phyloP scores from a whole-genome alignment of 139 green algal genomes.

The Pseudopediastrum boryanum region DNA sequence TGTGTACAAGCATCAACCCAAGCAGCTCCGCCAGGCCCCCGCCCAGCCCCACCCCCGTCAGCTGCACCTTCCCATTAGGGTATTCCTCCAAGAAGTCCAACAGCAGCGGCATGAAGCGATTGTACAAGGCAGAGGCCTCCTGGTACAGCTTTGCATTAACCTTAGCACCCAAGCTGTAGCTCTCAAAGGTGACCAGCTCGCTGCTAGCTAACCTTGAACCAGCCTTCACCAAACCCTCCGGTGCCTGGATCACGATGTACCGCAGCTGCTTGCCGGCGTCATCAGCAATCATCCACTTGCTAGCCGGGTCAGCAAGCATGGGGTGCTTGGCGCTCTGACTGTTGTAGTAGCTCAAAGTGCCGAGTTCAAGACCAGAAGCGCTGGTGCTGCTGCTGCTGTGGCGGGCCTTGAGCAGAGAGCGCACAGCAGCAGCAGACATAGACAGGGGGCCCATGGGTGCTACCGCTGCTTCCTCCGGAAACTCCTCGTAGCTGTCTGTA shows the following conservation, averaged over 20 bases:
- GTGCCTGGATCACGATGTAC: conserved; percentile 30
- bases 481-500: no score
- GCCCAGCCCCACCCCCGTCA: conserved; percentile 38
- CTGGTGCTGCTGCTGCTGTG: no score
- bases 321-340: conserved; percentile 19
- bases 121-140: conserved; percentile 43
- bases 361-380: background rate
- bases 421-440: no score
- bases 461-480: no score
- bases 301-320: conserved; percentile 35
- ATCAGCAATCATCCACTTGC: conserved; percentile 44
- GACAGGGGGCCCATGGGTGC: no score
- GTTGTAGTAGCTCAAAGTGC: background rate
- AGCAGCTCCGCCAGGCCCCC: conserved; percentile 41
- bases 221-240: conserved; percentile 14
- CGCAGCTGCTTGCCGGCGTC: conserved; percentile 11
- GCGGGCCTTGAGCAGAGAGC: no score
- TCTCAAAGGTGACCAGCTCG: conserved; percentile 47
- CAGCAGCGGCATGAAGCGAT: conserved; percentile 44
- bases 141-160: conserved; percentile 41
- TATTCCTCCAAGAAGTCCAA: conserved; percentile 42
- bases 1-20: conserved; percentile 30
- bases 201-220: background rate
- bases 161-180: conserved; percentile 41
- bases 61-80: conserved; percentile 20